Base-by-base conservation (phyloP, 495 filamentous ascomycete genomes). In the Xylaria grammica region DNA sequence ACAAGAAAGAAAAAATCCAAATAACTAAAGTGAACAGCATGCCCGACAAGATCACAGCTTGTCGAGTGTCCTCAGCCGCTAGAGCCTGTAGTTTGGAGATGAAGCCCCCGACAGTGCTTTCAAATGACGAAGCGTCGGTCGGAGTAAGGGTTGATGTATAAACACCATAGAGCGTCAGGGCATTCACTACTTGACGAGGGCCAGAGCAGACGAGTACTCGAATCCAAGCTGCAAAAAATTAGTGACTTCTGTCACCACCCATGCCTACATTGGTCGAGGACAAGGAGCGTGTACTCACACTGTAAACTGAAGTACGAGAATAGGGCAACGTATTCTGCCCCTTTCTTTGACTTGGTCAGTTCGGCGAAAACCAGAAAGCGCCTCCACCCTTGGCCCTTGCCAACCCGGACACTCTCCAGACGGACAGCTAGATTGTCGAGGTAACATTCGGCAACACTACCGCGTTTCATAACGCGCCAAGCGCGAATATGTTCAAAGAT, bases 301-400 rank as follows among this genome's bases (percentile, higher is more conserved):
- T 97, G 90, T 74, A 97, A 97, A 19, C 90, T 90, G 76, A 97
- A 99, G 71, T 97, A 97, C 32, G 92, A 89, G 71, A 97, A 97
- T 2, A 99, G 82, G 11, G 94, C 95, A 44, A 96, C 82, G 73
- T 96, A 97, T 74, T 97, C 94, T 30, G 88, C 86, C 11, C 93
- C 92, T 74, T 96, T 94, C 73, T 90, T 93, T 75, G 90, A 91
- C 73, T 94, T 93, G 1, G 95, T 97, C 77, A 99, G 79, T 67
- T 92, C 91, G 6, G 93, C 87, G 72, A 97, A 99, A 49, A 99
- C 93, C 19, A 97, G 79, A 72, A 97, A 99, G 34, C 94, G 84
- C 66, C 84, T 88, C 87, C 89, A 99, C 34, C 95, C 85, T 30
- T 87, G 86, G 19, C 83, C 82, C 22, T 81, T 77, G 13, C 87